Evolutionary conservation across 2,329 filamentous ascomycete species (phyloP), one percentile per base, ranked within the genome.

Genomic region (Fusarium torulosum): DNA sequence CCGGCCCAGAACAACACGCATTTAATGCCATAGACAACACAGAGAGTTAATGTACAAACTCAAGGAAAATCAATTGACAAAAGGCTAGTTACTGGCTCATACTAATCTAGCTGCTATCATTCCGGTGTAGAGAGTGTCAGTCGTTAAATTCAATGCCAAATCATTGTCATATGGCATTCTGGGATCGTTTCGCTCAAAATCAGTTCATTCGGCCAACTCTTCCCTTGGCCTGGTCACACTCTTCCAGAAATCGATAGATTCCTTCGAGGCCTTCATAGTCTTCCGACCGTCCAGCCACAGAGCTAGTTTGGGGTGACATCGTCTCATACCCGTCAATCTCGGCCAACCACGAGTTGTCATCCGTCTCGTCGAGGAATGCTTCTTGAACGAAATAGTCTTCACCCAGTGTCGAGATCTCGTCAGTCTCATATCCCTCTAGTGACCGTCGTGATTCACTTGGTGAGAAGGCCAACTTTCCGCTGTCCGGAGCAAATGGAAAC

Each of bases 401-500:
- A 3, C 73, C 71, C 13, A 79, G 55, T 3, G 72, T 76, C 3
- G 78, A 80, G 14, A 72, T 68, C 8, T 79, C 79, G 19, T 83
- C 80, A 5, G 81, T 60, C 11, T 79, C 80, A 33, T 82, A 77
- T 17, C 82, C 79, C 14, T 78, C 72, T 3, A 81, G 67, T 4
- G 84, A 86, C 23, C 80, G 78, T 38, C 82, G 67, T 5, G 85
- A 86, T 9, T 80, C 79, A n/a, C 80, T 81, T 2, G 84, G 82
- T 17, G 84, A 85, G 7, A 80, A 81, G 31, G 82, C 59, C 1
- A 76, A 76, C 41, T 77, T 77, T 4, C 75, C 66, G 6, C 71
- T 70, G 15, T 82, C 83, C 0, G 94, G 91, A 1, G 94, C 94
- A 73, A 93, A 97, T 1, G 95, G 95, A 73, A 97, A 97, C 42